Evolutionary conservation across 2,329 filamentous ascomycete genomes (phyloP), one percentile per base, ranked within the genome.

Genomic region (Nannizziopsis barbatae): DNA sequence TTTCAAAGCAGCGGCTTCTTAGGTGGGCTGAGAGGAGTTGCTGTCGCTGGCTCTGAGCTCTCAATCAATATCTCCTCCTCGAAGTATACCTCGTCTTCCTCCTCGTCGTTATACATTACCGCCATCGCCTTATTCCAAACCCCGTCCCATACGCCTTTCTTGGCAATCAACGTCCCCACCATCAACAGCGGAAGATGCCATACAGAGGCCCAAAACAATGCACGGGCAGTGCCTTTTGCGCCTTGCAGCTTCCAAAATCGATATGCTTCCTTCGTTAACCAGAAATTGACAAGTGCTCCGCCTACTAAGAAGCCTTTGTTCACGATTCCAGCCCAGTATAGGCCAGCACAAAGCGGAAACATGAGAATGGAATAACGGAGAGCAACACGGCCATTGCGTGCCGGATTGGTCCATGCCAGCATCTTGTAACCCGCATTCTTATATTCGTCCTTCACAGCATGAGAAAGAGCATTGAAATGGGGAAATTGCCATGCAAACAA

Each of bases 401-500:
- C 80, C 0, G 89, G 86, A 62, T 96, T 90, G 5, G 84, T 82
- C 82, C 89, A 96, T 42, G 77, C 79, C 2, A 96, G 74, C 92
- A 83, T 83, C 51, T 73, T 70, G 60, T 82, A 81, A 1, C 79
- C 79, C 0, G 79, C 79, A 31, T 68, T 66, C 55, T 81, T 83
- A 72, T 98, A 98, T 64, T 98, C 92, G 7, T 93, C 82, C 15
- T 87, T 76, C 52, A 96, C 94, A 3, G 79, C 74, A 78, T 90
- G 93, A 41, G 85, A 89, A 17, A 98, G 74, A 1, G 89, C 84
- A 75, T 95, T 96, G 71, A 98, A 98, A 68, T 98, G 92, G 2
- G 92, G 88, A 62, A 98, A 96, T 63, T 98, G 90, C 92, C 92
- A 98, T 10, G 88, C 84, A 56, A 95, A 94, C 4, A 98, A 72